Conservation (phyloP, 2,329 filamentous ascomycete genomes). For the Trichoderma arundinaceum region DNA sequence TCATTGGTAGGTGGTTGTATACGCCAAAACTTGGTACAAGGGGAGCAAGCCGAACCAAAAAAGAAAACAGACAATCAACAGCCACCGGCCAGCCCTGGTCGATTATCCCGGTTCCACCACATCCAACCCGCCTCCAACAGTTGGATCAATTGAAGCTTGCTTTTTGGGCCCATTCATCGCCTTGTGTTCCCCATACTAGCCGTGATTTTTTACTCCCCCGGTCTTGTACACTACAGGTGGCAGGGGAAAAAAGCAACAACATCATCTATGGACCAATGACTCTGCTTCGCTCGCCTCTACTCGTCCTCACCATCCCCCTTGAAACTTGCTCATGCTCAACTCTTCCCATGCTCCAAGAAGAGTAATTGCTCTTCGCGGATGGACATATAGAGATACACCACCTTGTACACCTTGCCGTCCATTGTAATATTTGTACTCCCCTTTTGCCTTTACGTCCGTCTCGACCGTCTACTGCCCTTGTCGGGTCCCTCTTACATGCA, state of each 20-base stretch:
- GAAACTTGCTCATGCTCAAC: neutral
- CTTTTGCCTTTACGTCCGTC: constrained; percentile 9
- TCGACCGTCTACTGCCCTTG: constrained; percentile 7
- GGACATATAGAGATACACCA: constrained; percentile 18
- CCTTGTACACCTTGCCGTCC: constrained; percentile 16
- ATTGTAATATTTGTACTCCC: constrained; percentile 20
- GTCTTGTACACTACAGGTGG: neutral
- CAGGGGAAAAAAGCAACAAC: neutral
- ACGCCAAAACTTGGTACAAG: neutral
- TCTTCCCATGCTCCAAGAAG: constrained; percentile 3
- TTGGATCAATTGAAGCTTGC: constrained; percentile 23
- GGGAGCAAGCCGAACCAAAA: neutral
- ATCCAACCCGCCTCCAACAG: constrained; percentile 7
- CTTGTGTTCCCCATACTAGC: constrained; percentile 28
- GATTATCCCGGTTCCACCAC: constrained; percentile 15
- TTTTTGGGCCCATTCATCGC: constrained; percentile 25
- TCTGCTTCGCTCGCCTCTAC: neutral
- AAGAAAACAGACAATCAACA: constrained; percentile 25
- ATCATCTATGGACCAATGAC: neutral
- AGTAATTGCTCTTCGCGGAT: constrained; percentile 6
- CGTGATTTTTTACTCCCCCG: constrained; percentile 3
- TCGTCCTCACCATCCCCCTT: neutral
- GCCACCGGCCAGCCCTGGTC: constrained; percentile 23
- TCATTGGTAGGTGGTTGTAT: neutral
- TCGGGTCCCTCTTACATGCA: constrained; percentile 29